These are phyloP conservation scores for Gossypium anomalum DNA, from an alignment of 345 rosid species.

Conservation along the genomic window DNA sequence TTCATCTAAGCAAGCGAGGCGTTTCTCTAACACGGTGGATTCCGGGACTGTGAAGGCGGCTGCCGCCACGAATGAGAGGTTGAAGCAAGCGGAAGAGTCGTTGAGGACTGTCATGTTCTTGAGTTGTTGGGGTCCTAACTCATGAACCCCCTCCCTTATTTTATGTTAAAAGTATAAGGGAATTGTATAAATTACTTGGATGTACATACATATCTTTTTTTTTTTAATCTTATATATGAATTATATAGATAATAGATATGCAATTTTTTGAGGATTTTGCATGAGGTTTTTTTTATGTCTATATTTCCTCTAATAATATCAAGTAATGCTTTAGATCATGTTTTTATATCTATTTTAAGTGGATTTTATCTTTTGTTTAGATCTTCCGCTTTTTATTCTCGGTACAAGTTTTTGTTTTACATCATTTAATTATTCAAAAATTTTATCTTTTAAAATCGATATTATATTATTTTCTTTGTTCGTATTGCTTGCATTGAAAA, in stretches of 20 bases:
- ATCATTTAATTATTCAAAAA: no score
- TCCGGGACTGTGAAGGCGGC: constrained; percentile 30
- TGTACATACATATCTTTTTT: not conserved
- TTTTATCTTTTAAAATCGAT: no score
- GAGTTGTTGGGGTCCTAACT: constrained; percentile 81
- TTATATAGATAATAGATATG: no score
- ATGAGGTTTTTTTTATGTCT: no score
- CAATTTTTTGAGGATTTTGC: no score
- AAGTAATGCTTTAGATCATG: not conserved
- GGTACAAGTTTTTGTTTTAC: no score
- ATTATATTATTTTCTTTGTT: rapidly evolving
- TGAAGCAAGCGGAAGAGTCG: constrained; percentile 61
- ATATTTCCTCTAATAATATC: no score
- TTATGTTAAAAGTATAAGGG: not conserved
- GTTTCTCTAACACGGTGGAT: constrained; percentile 39
- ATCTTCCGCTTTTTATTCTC: no score
- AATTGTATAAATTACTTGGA: not conserved
- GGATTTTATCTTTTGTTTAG: no score
- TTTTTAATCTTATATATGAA: not conserved
- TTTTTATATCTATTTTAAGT: not conserved
- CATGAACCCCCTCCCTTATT: no score
- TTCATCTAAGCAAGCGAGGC: constrained; percentile 40
- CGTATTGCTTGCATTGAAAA: no score
- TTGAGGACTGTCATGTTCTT: constrained; percentile 69
- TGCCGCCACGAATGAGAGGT: constrained; percentile 38